Evolutionary conservation across 331 rosid species (phyloP), one percentile per base, ranked within the genome.

Genomic region (Telfairia occidentalis): DNA sequence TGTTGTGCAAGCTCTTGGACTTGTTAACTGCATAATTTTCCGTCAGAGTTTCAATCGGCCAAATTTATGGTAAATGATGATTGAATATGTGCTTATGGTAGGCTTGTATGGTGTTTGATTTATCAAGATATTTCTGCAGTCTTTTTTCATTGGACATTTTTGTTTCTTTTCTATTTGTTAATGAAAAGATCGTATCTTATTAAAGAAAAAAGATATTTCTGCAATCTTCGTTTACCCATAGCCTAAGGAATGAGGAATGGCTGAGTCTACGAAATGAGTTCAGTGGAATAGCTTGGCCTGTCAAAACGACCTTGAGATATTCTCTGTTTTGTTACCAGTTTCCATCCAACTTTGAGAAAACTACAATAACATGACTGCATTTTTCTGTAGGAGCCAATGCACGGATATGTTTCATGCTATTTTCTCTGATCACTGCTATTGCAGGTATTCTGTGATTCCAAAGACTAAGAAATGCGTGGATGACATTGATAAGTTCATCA

Each of bases 1-100:
- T 83, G 98, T 95, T 38, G 96, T 95, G 82, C 97, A 85, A 82
- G 98, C 98, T 79, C 96, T 95, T 54, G 97, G 97, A 66, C 96
- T 91, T 40, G 88, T 88, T 66, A 95, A 95, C 85, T 95, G 98
- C 83, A 61, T 91, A 75, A 67, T 95, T 82, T 95, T 95, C 71
- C 96, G 93, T 78, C 97, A 95, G 87, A 95, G 98, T 86, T 95
- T 90, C 80, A 95, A 95, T 87, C 96, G 97, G 73, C 96, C 96
- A 87, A 95, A 95, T 83, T 86, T 91, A 81, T 63, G 87, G 97
- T 85, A 57, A 83, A 79, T 81, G 73, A 76, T 75, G 76, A 76
- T 65, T 66, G 11, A 7, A 34, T 58, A 19, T 75, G 15, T 45
- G 75, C 75, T 28, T 28, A 35, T 64, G 71, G 19, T 38, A 9